Evolutionary conservation across 2,329 filamentous ascomycete species (phyloP).

Genomic region (Atkinsonella hypoxylon): DNA sequence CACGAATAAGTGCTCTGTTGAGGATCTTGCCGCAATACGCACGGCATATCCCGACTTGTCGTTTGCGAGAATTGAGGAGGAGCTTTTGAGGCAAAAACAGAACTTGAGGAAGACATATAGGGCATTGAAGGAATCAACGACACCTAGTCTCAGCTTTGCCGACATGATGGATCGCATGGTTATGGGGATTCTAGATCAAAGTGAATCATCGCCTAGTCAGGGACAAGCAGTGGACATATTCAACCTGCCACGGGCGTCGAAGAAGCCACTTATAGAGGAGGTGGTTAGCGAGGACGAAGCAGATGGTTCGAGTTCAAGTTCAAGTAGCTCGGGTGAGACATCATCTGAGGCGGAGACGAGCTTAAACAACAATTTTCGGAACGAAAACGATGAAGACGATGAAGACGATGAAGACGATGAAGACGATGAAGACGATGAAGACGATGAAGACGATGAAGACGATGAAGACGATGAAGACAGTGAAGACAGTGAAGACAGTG

Average conservation of each 20-base stretch:
- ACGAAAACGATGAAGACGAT: not conserved
- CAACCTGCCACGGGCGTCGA: conserved; percentile 1
- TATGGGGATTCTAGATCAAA: conserved; percentile 7
- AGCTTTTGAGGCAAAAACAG: conserved; percentile 21
- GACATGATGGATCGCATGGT: conserved; percentile 21
- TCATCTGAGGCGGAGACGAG: conserved; percentile 3
- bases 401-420: no score
- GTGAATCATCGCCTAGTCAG: not conserved
- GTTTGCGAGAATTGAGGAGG: conserved; percentile 21
- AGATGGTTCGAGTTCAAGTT: not conserved
- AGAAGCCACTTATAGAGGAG: conserved; percentile 18
- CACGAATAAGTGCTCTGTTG: conserved; percentile 13
- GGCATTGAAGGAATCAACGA: conserved; percentile 20
- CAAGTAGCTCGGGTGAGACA: conserved; percentile 7
- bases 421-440: no score
- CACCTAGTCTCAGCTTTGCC: conserved; percentile 20
- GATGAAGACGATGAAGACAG: no score
- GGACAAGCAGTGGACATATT: not conserved
- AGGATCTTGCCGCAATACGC: conserved; percentile 24
- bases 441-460: no score
- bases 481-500: no score
- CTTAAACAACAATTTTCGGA: not conserved
- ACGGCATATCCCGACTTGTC: conserved; percentile 31
- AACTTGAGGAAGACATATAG: conserved; percentile 27
- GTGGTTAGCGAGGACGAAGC: conserved; percentile 4